These are phyloP conservation scores for Pseudohalonectria lignicola DNA, from an alignment of 2,329 filamentous ascomycete genomes.

Conservation along the genomic window DNA sequence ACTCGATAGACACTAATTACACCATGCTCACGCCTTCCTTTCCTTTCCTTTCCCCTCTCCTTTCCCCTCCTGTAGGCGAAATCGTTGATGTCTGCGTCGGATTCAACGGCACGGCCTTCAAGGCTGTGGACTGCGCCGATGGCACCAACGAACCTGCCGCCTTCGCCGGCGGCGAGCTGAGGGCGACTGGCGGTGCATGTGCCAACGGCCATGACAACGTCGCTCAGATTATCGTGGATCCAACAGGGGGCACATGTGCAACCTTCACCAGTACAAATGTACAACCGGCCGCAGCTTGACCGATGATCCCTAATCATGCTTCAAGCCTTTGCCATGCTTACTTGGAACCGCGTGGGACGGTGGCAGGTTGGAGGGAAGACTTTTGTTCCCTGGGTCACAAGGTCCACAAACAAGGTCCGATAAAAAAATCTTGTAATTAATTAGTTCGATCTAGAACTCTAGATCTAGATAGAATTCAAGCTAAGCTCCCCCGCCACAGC, in stretches of 20 bases:
- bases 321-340: too few species aligned
- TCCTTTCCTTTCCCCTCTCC: background rate
- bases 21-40: background rate
- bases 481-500: too few species aligned
- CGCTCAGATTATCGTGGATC: constrained; percentile 19
- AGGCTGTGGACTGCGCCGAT: constrained; percentile 21
- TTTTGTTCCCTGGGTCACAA: too few species aligned
- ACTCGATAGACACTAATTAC: too few species aligned
- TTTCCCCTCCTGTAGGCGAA: constrained; percentile 16
- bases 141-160: constrained; percentile 13
- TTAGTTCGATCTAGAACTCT: too few species aligned
- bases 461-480: too few species aligned
- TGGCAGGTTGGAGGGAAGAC: too few species aligned
- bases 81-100: constrained; percentile 29
- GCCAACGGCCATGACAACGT: constrained; percentile 20
- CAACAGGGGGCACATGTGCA: constrained; percentile 16
- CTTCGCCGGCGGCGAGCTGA: constrained; percentile 16
- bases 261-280: constrained; percentile 18
- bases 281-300: too few species aligned
- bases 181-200: constrained; percentile 18
- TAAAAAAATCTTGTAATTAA: too few species aligned
- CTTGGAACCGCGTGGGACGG: too few species aligned
- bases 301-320: too few species aligned
- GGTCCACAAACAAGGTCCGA: too few species aligned
- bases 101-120: constrained; percentile 25